phyloP scores from a whole-genome alignment of 169 alveolate species.

The Theileria sp. region DNA sequence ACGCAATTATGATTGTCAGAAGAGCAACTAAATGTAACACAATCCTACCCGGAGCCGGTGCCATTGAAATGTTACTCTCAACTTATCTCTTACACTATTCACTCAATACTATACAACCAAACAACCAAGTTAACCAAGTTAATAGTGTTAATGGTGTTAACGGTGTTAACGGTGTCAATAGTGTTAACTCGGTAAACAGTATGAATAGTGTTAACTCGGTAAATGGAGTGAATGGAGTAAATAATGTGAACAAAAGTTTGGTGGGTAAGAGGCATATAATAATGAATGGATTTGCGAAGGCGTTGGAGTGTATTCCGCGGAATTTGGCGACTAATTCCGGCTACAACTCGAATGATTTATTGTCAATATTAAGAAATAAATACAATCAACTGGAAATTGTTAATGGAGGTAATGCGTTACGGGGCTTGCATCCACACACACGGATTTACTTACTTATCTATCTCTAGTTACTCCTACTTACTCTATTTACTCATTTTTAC shows the following conservation, averaged over 20 bases:
- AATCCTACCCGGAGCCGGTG: slow-evolving; percentile 98
- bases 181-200: too few species aligned
- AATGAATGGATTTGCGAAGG: slow-evolving; percentile 91
- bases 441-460: too few species aligned
- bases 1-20: slow-evolving; percentile 94
- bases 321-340: slow-evolving; percentile 97
- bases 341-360: slow-evolving; percentile 89
- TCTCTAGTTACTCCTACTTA: too few species aligned
- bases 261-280: slow-evolving; percentile 92
- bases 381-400: slow-evolving; percentile 78
- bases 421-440: too few species aligned
- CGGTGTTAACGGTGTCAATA: slow-evolving; percentile 22
- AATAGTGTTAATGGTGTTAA: neutral
- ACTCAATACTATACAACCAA: slow-evolving; percentile 3
- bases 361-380: slow-evolving; percentile 90
- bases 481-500: too few species aligned
- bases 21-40: slow-evolving; percentile 88
- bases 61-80: slow-evolving; percentile 85
- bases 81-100: slow-evolving; percentile 67
- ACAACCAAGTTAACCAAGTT: neutral
- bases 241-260: slow-evolving; percentile 61
- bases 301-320: slow-evolving; percentile 94
- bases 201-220: neutral
- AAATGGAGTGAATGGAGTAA: neutral
- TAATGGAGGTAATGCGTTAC: neutral